phyloP scores from a whole-genome alignment of 768 basidiomycete species.

The Pulveroboletus sp. region DNA sequence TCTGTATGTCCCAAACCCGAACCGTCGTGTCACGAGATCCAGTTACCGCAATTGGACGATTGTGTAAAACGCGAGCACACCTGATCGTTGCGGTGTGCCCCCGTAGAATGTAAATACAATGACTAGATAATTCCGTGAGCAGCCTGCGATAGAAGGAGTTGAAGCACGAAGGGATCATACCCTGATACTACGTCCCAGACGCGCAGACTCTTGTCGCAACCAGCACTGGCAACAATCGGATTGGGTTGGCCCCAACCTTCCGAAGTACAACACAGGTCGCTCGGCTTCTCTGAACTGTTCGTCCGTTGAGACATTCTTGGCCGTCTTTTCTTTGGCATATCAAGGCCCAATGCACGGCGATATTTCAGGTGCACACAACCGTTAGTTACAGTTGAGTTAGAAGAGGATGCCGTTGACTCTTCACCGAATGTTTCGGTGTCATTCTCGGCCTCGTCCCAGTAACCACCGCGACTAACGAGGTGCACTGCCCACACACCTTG shows the following conservation, averaged over 20 bases:
- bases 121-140: conserved; percentile 27
- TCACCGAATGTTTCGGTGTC: conserved; percentile 7
- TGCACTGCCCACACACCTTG: conserved; percentile 92
- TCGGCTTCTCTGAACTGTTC: conserved; percentile 36
- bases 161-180: conserved; percentile 38
- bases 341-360: conserved; percentile 50
- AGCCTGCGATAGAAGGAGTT: background rate
- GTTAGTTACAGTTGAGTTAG: conserved; percentile 12
- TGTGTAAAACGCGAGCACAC: conserved; percentile 84
- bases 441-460: conserved; percentile 27
- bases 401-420: conserved; percentile 1
- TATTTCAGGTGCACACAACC: conserved; percentile 34
- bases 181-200: conserved; percentile 92
- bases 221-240: conserved; percentile 84
- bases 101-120: conserved; percentile 73
- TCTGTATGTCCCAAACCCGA: conserved; percentile 91
- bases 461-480: conserved; percentile 68
- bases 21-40: conserved; percentile 87
- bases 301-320: conserved; percentile 16
- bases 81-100: conserved; percentile 92
- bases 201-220: conserved; percentile 87
- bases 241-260: conserved; percentile 89
- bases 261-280: conserved; percentile 60
- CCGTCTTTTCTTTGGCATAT: conserved; percentile 24
- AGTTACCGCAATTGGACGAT: conserved; percentile 83